Conservation (phyloP, 371 early-diverging fungal genomes). For the Vittaforma corneae region DNA sequence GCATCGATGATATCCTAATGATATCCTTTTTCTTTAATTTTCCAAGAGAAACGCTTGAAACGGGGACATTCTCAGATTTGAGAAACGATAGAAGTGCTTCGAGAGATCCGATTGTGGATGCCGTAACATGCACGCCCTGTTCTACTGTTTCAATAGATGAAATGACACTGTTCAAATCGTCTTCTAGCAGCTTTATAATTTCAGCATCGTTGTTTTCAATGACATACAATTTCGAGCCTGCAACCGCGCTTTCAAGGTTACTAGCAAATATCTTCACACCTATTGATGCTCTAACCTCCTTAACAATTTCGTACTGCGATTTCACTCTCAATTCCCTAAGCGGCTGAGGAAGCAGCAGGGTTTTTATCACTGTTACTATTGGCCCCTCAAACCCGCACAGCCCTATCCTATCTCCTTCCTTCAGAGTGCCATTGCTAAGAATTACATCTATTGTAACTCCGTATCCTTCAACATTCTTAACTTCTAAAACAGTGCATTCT, state of each 20-base stretch:
- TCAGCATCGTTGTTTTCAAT: slow-evolving; percentile 73
- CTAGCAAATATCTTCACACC: slow-evolving; percentile 93
- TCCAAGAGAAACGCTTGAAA: slow-evolving; percentile 89
- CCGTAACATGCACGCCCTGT: slow-evolving; percentile 90
- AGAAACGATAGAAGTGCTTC: slow-evolving; percentile 94
- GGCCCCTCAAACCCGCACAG: slow-evolving; percentile 91
- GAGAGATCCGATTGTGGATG: slow-evolving; percentile 92
- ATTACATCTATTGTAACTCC: slow-evolving; percentile 97
- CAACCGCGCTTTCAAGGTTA: slow-evolving; percentile 89
- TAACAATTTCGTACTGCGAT: slow-evolving; percentile 75
- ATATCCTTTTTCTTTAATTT: slow-evolving; percentile 94
- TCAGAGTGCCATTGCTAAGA: slow-evolving; percentile 84
- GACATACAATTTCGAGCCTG: slow-evolving; percentile 85
- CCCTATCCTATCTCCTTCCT: slow-evolving; percentile 90
- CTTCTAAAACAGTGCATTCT: slow-evolving; percentile 96
- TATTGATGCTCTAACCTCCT: slow-evolving; percentile 83
- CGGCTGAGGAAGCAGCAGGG: slow-evolving; percentile 91
- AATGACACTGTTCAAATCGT: slow-evolving; percentile 57
- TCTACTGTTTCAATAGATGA: slow-evolving; percentile 36
- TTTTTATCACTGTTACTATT: slow-evolving; percentile 81
- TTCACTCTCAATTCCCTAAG: slow-evolving; percentile 85
- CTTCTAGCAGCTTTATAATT: slow-evolving; percentile 78
- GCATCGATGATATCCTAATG: slow-evolving; percentile 76
- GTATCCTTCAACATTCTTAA: slow-evolving; percentile 96
- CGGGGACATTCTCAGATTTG: slow-evolving; percentile 80